Evolutionary conservation across 805 yeast genomes (phyloP), one percentile per base, ranked within the genome.

Genomic region (Metschnikowia continentalis): DNA sequence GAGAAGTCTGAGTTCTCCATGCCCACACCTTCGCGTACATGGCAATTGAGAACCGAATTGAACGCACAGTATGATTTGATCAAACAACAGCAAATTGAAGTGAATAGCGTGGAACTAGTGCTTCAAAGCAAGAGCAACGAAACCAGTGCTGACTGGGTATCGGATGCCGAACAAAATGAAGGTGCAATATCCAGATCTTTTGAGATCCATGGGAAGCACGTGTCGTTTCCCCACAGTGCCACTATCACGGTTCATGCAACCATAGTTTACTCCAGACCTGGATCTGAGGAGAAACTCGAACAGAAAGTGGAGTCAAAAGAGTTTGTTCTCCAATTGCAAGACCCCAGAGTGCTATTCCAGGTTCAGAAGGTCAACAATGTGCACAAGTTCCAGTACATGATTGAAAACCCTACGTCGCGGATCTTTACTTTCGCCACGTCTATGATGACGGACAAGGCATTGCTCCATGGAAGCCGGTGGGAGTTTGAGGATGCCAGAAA

Each of bases 381-480:
- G 6, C 56, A 72, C 14, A 65, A 61, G 40, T 62, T 81, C 41
- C 70, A 61, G 13, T 88, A 80, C 61, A 72, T 75, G 47, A 61
- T 88, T 45, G 96, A 88, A 61, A 88, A 88, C 60, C 90, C 95
- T 13, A 85, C 95, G 0, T 75, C 86, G 2, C 72, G 85, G 41
- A 77, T 84, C 2, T 81, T 89, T 55, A 81, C 82, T 10, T 89
- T 86, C 57, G 67, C 83, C 11, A 71, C 82, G 1, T 32, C 49
- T 5, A 44, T 58, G 47, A 37, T 37, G 32, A 49, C 54, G 2
- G 59, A 52, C n/a, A 30, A 40, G 11, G 60, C 60, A 1, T 35
- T 47, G 37, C 32, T 40, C 3, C 46, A 32, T 5, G 61, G 61
- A 14, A 26, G 46, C 11, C 10, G 15, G 10, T 59, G 62, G 62